These are phyloP conservation scores for Aspergillus saccharolyticus DNA, from an alignment of 495 filamentous ascomycete genomes.

Conservation along the genomic window DNA sequence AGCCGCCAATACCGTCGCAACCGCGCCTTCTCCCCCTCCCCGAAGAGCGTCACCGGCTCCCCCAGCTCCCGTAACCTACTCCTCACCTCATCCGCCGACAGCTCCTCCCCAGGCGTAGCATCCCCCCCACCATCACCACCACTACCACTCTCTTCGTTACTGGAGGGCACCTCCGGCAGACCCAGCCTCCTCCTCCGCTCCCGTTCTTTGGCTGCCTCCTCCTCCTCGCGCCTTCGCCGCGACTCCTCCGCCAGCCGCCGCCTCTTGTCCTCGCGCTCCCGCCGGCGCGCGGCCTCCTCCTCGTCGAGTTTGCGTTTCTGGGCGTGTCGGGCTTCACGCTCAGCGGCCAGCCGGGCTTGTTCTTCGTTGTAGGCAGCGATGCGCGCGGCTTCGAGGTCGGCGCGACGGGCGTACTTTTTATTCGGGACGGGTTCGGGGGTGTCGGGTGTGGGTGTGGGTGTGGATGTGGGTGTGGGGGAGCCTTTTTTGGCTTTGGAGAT, in stretches of 20 bases:
- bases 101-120: conserved; percentile 51
- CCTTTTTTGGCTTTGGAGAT: conserved; percentile 67
- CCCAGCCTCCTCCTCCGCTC: conserved; percentile 56
- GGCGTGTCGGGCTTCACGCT: conserved; percentile 59
- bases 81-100: conserved; percentile 66
- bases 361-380: conserved; percentile 74
- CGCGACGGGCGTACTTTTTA: conserved; percentile 86
- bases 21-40: conserved; percentile 66
- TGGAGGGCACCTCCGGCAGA: conserved; percentile 61
- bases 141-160: too few species aligned
- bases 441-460: conserved; percentile 21
- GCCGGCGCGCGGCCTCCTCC: conserved; percentile 65
- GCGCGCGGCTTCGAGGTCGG: conserved; percentile 80
- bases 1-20: conserved; percentile 65
- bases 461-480: too few species aligned
- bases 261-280: conserved; percentile 72
- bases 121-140: too few species aligned
- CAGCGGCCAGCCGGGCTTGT: conserved; percentile 62
- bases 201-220: conserved; percentile 64
- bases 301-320: conserved; percentile 90
- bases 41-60: conserved; percentile 75
- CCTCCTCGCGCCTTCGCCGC: conserved; percentile 54
- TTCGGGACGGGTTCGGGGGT: conserved; percentile 28
- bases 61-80: conserved; percentile 61
- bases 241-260: conserved; percentile 76